Evolutionary conservation across 1,284 basidiomycete genomes (phyloP).

Genomic region (Ceratobasidium sp.): DNA sequence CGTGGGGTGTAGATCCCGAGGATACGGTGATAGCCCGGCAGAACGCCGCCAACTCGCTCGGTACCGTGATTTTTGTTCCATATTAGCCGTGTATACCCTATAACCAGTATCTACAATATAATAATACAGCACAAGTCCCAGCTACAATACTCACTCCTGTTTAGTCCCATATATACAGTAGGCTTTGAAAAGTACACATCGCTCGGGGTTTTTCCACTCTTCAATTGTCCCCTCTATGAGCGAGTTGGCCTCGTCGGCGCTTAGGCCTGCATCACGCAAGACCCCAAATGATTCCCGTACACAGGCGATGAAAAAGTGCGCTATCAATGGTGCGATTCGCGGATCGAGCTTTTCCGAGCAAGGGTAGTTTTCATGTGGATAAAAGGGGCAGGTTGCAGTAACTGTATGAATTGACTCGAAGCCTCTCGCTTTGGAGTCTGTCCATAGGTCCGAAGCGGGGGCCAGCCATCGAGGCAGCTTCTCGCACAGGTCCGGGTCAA

Average conservation of each 20-base stretch:
- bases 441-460: not conserved
- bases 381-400: not conserved
- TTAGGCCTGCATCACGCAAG: not conserved
- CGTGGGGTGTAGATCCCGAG: too few species aligned
- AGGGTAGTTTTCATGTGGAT: not conserved
- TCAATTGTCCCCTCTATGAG: slow-evolving; percentile 1
- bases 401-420: not conserved
- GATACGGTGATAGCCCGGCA: too few species aligned
- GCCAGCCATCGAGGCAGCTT: slow-evolving; percentile 5
- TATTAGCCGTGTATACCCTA: too few species aligned
- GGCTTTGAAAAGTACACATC: not conserved
- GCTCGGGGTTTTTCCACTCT: not conserved
- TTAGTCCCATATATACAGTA: slow-evolving; percentile 22
- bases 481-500: not conserved
- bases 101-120: too few species aligned
- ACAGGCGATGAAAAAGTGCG: not conserved
- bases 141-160: not conserved
- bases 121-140: too few species aligned
- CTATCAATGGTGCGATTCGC: not conserved
- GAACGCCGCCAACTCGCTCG: too few species aligned
- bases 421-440: not conserved
- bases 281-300: not conserved
- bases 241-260: not conserved
- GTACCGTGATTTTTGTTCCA: too few species aligned
- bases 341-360: not conserved